Evolutionary conservation across 2,329 filamentous ascomycete species (phyloP).

Genomic region (Sclerotinia spermophila): DNA sequence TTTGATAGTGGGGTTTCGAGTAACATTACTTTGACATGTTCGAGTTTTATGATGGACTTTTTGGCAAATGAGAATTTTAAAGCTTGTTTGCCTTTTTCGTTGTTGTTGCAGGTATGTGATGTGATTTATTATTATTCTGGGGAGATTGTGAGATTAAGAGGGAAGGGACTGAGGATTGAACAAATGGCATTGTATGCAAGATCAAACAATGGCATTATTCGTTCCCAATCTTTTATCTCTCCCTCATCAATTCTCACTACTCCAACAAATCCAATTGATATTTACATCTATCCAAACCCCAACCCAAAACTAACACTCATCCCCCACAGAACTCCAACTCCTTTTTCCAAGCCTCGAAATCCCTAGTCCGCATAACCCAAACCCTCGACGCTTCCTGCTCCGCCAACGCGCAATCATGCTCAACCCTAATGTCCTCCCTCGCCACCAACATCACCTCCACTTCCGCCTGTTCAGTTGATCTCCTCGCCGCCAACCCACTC

Average conservation of each 20-base stretch:
- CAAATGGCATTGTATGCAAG: background rate
- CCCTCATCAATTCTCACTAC: background rate
- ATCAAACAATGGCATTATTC: background rate
- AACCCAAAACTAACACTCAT: background rate
- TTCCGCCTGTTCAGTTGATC: conserved; percentile 70
- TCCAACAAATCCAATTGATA: background rate
- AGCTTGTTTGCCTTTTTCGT: conserved; percentile 75
- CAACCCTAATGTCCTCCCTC: conserved; percentile 57
- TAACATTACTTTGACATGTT: conserved; percentile 51
- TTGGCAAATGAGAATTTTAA: conserved; percentile 34
- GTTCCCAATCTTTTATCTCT: background rate
- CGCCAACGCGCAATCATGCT: conserved; percentile 64
- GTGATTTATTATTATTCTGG: background rate
- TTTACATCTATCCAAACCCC: conserved; percentile 51
- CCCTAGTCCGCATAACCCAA: conserved; percentile 67
- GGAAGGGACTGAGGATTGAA: background rate
- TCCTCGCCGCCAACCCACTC: conserved; percentile 59
- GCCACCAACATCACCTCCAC: conserved; percentile 61
- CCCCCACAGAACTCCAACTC: conserved; percentile 65
- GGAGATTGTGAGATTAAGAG: background rate
- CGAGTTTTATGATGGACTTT: conserved; percentile 34
- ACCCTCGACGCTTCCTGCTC: conserved; percentile 76
- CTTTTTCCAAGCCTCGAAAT: conserved; percentile 77
- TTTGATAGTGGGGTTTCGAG: conserved; percentile 63
- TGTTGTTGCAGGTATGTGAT: conserved; percentile 66